These are phyloP conservation scores for Modicella reniformis DNA, from an alignment of 371 early-diverging fungal genomes.

Conservation along the genomic window DNA sequence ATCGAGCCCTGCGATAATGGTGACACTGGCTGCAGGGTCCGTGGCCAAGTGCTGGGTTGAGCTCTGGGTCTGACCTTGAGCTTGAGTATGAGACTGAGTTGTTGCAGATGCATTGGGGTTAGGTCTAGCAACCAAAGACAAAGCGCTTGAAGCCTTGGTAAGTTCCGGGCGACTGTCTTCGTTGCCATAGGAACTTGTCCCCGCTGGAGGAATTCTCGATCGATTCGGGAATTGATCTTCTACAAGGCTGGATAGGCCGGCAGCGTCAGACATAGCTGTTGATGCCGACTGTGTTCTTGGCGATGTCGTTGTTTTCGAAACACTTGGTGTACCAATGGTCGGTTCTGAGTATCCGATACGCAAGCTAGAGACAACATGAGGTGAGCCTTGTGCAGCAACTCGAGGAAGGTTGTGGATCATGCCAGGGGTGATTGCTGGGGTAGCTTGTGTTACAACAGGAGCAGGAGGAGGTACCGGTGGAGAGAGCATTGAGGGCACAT, in stretches of 20 bases:
- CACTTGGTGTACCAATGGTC: conserved; percentile 14
- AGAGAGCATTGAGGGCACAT: conserved; percentile 55
- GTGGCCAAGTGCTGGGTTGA: conserved; percentile 19
- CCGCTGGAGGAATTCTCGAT: conserved; percentile 23
- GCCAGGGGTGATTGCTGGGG: conserved; percentile 15
- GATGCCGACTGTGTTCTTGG: conserved; percentile 29
- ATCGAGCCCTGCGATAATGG: conserved; percentile 49
- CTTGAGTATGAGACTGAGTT: conserved; percentile 2
- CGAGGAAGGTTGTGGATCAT: conserved; percentile 28
- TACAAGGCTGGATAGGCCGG: conserved; percentile 35
- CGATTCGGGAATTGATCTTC: conserved; percentile 53
- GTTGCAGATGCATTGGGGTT: conserved; percentile 23
- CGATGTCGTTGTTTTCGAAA: conserved; percentile 35
- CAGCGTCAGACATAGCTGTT: conserved; percentile 19
- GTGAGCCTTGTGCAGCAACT: conserved; percentile 29
- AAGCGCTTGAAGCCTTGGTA: conserved; percentile 24
- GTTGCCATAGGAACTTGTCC: conserved; percentile 30
- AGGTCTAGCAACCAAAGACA: conserved; percentile 39
- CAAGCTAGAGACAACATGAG: conserved; percentile 41
- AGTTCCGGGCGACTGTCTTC: conserved; percentile 37
- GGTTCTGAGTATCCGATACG: conserved; percentile 27
- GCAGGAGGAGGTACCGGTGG: conserved; percentile 4
- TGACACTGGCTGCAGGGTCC: neutral
- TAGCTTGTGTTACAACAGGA: conserved; percentile 14
- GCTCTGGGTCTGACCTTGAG: conserved; percentile 11